These are phyloP conservation scores for Vaccinium vitisidaea DNA, from an alignment of 148 eudicot genomes.

Conservation along the genomic window DNA sequence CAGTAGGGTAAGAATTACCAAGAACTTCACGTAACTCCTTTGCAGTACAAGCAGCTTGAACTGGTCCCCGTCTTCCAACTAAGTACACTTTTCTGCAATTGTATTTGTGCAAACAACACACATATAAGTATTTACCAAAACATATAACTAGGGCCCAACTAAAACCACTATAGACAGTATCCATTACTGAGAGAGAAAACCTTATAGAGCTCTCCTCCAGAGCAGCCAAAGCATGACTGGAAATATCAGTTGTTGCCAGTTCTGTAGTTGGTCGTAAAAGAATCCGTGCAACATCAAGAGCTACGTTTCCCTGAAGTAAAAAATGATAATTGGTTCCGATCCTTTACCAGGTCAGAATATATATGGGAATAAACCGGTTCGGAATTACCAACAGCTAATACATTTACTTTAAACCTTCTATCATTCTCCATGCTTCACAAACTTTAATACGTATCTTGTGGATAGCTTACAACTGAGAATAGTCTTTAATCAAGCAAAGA, in stretches of 20 bases:
- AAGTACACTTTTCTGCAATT: slow-evolving; percentile 73
- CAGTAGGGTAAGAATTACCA: slow-evolving; percentile 38
- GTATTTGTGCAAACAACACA: slow-evolving; percentile 15
- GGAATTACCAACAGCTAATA: neutral
- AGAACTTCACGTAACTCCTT: slow-evolving; percentile 95
- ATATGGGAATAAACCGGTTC: neutral
- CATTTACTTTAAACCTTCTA: neutral
- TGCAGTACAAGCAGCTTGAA: slow-evolving; percentile 97
- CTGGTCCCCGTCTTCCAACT: slow-evolving; percentile 99
- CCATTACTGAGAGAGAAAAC: slow-evolving; percentile 27
- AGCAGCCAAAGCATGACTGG: slow-evolving; percentile 72
- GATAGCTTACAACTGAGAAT: neutral
- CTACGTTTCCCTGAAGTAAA: slow-evolving; percentile 80
- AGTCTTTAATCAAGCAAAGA: neutral
- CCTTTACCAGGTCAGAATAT: neutral
- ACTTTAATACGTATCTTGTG: neutral
- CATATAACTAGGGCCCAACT: neutral
- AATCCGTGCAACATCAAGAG: slow-evolving; percentile 94
- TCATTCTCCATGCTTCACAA: neutral
- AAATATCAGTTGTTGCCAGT: slow-evolving; percentile 82
- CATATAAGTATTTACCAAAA: neutral
- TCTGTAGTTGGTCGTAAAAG: slow-evolving; percentile 67
- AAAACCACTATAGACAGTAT: neutral
- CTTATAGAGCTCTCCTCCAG: slow-evolving; percentile 78
- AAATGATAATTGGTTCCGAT: neutral